These are phyloP conservation scores for Aaosphaeria pasadenensis DNA, from an alignment of 2,329 filamentous ascomycete genomes.

Conservation along the genomic window DNA sequence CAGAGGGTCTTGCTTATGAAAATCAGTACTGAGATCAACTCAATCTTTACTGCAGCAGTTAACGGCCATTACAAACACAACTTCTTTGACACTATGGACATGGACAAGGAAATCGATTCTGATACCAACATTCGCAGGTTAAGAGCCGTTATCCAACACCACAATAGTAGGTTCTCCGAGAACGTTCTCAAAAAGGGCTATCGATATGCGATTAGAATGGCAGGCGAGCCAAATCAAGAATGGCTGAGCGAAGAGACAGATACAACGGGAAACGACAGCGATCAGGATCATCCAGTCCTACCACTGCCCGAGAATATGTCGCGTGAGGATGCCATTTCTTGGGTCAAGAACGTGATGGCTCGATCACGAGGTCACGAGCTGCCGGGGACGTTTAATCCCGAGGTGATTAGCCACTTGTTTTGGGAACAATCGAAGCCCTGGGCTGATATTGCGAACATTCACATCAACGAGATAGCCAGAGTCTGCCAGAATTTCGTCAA, in stretches of 20 bases:
- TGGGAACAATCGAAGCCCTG: background rate
- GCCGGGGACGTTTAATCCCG: background rate
- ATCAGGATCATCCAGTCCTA: background rate
- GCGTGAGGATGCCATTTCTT: background rate
- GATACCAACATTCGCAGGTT: background rate
- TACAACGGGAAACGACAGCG: background rate
- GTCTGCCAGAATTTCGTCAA: background rate
- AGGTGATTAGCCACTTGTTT: background rate
- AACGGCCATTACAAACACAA: background rate
- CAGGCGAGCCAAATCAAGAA: too few relatives aligned
- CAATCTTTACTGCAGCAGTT: background rate
- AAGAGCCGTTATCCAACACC: background rate
- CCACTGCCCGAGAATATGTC: background rate
- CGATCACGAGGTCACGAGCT: background rate
- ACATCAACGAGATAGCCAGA: background rate
- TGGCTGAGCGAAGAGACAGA: too few relatives aligned
- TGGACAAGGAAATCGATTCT: too few relatives aligned
- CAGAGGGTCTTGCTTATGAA: background rate
- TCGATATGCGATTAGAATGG: background rate
- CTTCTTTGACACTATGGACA: background rate
- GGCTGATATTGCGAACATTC: background rate
- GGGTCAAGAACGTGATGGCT: background rate
- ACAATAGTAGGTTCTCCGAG: background rate
- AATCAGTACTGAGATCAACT: background rate
- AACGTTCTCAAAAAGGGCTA: background rate